Evolutionary conservation across 805 yeast genomes (phyloP), one percentile per base, ranked within the genome.

Genomic region (Cyberlindnera suaveolens): DNA sequence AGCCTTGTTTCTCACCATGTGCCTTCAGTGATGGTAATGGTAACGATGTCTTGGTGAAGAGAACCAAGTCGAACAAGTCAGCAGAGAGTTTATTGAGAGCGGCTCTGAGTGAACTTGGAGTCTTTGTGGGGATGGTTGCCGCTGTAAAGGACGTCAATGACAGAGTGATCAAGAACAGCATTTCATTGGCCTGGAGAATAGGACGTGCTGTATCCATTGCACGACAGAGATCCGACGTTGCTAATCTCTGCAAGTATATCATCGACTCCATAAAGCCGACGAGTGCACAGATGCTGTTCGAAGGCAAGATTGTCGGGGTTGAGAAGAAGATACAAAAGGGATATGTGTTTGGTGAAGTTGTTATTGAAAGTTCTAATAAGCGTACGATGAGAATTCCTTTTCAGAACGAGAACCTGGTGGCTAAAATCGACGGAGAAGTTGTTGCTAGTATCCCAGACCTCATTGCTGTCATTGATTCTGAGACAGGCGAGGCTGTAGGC

Each of bases 401-500:
- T 64, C 69, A 73, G 51, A 72, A 73, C 48, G 77, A 73, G 51
- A 73, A 72, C 51, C 62, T 72, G 18, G 52, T 58, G 36, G 68
- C 70, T 17, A 60, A 55, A 43, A 19, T 63, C 15, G 56, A 56
- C 7, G 54, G 58, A 18, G 51, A 55, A 41, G 55, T 62, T 14
- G 57, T 70, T 15, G 62, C 68, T 23, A 63, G 74, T 3, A 75
- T 72, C 36, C 77, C 77, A 14, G 77, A 72, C 49, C 50, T 72
- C 41, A 70, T 72, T 42, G 53, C 72, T 9, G 70, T 72, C 6
- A 51, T 65, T 39, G 74, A 72, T 48, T 53, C 63, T 5, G 71
- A 68, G 33, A 60, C 67, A 16, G 75, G 75, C 27, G 74, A 68
- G 45, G 75, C 75, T n/a, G 63, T 71, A 11, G 76, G 76, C 5